phyloP scores from a whole-genome alignment of 2,329 filamentous ascomycete genomes.

The Didymella exigua region DNA sequence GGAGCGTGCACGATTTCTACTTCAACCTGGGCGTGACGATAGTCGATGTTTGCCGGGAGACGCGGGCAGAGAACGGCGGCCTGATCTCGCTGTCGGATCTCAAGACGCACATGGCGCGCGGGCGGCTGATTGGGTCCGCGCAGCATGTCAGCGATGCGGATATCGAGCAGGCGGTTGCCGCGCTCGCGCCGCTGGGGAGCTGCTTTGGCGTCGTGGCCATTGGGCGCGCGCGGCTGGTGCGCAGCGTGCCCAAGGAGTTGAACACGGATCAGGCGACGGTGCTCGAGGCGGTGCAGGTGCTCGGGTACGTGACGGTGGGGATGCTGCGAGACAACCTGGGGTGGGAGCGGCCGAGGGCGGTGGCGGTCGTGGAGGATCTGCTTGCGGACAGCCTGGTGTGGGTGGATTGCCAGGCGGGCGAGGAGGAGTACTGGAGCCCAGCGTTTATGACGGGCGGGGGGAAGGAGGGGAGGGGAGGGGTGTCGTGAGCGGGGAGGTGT shows the following conservation, averaged over 20 bases:
- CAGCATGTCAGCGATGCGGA: constrained; percentile 90
- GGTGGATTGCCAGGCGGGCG: constrained; percentile 83
- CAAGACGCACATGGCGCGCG: constrained; percentile 73
- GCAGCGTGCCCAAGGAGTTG: constrained; percentile 91
- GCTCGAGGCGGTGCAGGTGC: constrained; percentile 85
- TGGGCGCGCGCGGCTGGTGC: constrained; percentile 83
- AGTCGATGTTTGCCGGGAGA: constrained; percentile 88
- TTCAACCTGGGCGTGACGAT: constrained; percentile 96
- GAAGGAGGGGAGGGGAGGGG: background rate
- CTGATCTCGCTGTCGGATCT: constrained; percentile 85
- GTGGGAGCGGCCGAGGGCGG: constrained; percentile 84
- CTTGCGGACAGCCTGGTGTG: constrained; percentile 89
- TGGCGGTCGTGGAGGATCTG: constrained; percentile 88
- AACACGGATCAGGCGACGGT: constrained; percentile 93
- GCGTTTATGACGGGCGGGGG: constrained; percentile 64
- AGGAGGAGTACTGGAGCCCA: constrained; percentile 94
- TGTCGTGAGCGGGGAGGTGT: background rate
- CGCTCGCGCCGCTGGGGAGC: constrained; percentile 83
- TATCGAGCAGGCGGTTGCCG: constrained; percentile 84
- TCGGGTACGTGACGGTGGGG: constrained; percentile 87
- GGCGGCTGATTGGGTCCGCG: constrained; percentile 68
- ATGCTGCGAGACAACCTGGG: constrained; percentile 86
- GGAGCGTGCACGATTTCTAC: constrained; percentile 96
- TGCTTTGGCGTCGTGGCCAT: constrained; percentile 86
- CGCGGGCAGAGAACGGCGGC: constrained; percentile 88